These are phyloP conservation scores for Penicillium egyptiacum DNA, from an alignment of 495 filamentous ascomycete genomes.

Conservation along the genomic window DNA sequence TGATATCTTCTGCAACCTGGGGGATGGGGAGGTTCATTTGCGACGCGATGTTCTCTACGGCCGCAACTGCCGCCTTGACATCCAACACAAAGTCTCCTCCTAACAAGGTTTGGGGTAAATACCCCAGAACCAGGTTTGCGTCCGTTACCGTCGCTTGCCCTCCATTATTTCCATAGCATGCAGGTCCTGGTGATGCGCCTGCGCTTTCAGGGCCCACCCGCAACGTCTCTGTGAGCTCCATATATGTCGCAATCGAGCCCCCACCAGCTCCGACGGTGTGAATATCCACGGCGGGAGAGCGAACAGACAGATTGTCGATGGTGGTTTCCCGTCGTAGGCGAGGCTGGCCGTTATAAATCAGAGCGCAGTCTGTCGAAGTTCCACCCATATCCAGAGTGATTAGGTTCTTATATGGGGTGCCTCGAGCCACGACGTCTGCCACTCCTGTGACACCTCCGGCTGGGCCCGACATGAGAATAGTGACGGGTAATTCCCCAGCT, in stretches of 20 bases:
- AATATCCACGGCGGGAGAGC: conserved; percentile 50
- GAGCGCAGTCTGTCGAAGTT: conserved; percentile 50
- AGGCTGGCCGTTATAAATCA: conserved; percentile 48
- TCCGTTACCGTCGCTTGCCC: conserved; percentile 49
- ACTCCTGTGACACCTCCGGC: conserved; percentile 50
- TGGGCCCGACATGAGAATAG: conserved; percentile 51
- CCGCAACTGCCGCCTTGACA: conserved; percentile 33
- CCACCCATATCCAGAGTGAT: conserved; percentile 55
- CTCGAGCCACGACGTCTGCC: conserved; percentile 45
- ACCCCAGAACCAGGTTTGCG: conserved; percentile 51
- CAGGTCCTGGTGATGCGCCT: conserved; percentile 47
- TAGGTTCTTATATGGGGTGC: conserved; percentile 49
- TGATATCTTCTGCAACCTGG: conserved; percentile 49
- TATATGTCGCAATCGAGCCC: conserved; percentile 47
- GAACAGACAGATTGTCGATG: conserved; percentile 46
- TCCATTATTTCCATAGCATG: conserved; percentile 50
- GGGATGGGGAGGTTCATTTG: conserved; percentile 43
- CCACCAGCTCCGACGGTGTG: conserved; percentile 52
- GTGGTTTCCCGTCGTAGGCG: conserved; percentile 49
- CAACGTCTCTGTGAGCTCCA: conserved; percentile 48
- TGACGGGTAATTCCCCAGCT: conserved; percentile 47
- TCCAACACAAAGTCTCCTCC: conserved; percentile 49
- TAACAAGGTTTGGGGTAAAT: conserved; percentile 45
- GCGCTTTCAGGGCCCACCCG: conserved; percentile 53
- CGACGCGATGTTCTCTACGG: conserved; percentile 42